Evolutionary conservation across 805 yeast species (phyloP).

Genomic region (Metschnikowia aberdeeniae): DNA sequence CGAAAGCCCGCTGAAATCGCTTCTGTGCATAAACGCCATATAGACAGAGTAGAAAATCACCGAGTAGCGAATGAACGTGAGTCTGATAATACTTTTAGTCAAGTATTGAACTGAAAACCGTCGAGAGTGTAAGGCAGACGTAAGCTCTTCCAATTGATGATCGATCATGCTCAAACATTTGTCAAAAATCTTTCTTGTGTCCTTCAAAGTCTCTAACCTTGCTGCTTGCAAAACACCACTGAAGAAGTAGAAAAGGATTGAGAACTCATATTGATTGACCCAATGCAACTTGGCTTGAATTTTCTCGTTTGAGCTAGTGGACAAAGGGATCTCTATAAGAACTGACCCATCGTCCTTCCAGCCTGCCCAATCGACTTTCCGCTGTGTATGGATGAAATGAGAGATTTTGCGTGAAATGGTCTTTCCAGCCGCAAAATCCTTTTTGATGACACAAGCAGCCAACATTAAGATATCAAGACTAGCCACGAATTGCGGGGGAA

Average conservation of each 20-base stretch:
- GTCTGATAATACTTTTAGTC: slow-evolving; percentile 19
- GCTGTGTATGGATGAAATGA: slow-evolving; percentile 17
- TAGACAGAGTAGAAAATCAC: slow-evolving; percentile 35
- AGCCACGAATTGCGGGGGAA: slow-evolving; percentile 29
- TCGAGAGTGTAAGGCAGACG: background rate
- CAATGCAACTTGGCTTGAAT: slow-evolving; percentile 31
- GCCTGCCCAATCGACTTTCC: slow-evolving; percentile 17
- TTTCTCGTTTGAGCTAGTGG: background rate
- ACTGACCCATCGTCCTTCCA: slow-evolving; percentile 31
- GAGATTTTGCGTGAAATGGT: slow-evolving; percentile 17
- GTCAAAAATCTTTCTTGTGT: slow-evolving; percentile 34
- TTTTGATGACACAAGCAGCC: slow-evolving; percentile 24
- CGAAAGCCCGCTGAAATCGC: slow-evolving; percentile 21
- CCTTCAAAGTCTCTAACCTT: slow-evolving; percentile 20
- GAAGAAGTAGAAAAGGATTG: slow-evolving; percentile 37
- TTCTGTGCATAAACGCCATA: slow-evolving; percentile 28
- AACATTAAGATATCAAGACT: slow-evolving; percentile 24
- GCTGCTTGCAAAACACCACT: slow-evolving; percentile 28
- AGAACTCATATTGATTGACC: slow-evolving; percentile 42
- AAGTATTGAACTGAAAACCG: slow-evolving; percentile 8
- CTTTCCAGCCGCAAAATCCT: slow-evolving; percentile 24
- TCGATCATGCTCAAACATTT: slow-evolving; percentile 25
- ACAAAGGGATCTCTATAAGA: slow-evolving; percentile 2
- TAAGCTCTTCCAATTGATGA: slow-evolving; percentile 9
- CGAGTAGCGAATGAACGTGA: slow-evolving; percentile 23